Evolutionary conservation across 495 filamentous ascomycete species (phyloP).

Genomic region (Neurospora sp.): DNA sequence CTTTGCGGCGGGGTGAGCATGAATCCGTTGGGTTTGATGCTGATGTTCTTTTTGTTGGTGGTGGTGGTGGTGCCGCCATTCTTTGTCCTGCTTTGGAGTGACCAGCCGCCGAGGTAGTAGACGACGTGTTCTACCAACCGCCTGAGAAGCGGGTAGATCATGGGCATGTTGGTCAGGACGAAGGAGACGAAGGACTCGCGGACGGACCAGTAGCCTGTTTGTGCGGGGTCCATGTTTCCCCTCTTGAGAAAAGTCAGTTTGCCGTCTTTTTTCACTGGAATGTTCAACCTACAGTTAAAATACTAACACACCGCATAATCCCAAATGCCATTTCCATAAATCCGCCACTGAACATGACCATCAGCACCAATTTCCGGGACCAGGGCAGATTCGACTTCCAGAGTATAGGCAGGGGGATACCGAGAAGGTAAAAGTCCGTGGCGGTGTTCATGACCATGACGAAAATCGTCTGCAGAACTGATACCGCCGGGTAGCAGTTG

Average conservation of each 20-base stretch:
- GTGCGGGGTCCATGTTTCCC: slow-evolving; percentile 35
- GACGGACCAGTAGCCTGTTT: slow-evolving; percentile 53
- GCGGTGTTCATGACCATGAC: slow-evolving; percentile 41
- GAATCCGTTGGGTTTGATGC: not conserved
- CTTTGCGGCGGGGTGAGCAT: not conserved
- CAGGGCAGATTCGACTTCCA: slow-evolving; percentile 42
- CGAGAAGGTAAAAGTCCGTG: slow-evolving; percentile 47
- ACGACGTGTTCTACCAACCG: slow-evolving; percentile 1
- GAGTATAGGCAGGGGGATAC: slow-evolving; percentile 46
- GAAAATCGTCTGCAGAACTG: slow-evolving; percentile 26
- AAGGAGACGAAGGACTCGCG: slow-evolving; percentile 55
- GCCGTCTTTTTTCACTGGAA: too few species aligned
- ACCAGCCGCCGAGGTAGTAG: slow-evolving; percentile 4
- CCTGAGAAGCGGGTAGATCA: slow-evolving; percentile 45
- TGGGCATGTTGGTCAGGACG: slow-evolving; percentile 49
- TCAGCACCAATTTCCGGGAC: slow-evolving; percentile 42
- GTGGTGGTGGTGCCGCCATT: not conserved
- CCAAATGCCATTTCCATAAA: slow-evolving; percentile 50
- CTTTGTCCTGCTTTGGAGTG: not conserved
- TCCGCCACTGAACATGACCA: slow-evolving; percentile 50
- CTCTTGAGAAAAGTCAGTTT: slow-evolving; percentile 5
- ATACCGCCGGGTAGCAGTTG: slow-evolving; percentile 15
- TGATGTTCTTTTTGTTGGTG: not conserved
- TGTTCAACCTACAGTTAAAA: slow-evolving; percentile 30
- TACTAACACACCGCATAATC: slow-evolving; percentile 49